These are phyloP conservation scores for Yamadazyma nakazawae DNA, from an alignment of 805 yeast genomes.

Conservation along the genomic window DNA sequence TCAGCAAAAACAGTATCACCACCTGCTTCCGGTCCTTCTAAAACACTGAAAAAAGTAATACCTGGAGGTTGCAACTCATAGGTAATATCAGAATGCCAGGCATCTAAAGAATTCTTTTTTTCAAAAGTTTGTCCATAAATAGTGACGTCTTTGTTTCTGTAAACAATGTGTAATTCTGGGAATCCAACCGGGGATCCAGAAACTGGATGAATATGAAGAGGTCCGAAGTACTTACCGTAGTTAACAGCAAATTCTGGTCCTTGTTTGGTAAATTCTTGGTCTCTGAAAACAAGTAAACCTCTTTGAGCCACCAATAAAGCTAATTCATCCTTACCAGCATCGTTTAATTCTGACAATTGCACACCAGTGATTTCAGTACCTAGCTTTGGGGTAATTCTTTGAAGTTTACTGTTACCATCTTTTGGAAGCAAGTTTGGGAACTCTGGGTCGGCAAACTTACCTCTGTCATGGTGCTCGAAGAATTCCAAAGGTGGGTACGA, in stretches of 20 bases:
- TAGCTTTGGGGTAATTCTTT: slow-evolving; percentile 58
- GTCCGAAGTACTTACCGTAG: slow-evolving; percentile 34
- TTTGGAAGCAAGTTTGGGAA: slow-evolving; percentile 48
- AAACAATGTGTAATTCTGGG: slow-evolving; percentile 30
- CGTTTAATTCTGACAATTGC: slow-evolving; percentile 52
- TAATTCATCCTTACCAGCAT: slow-evolving; percentile 60
- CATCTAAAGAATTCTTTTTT: slow-evolving; percentile 25
- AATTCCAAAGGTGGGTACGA: slow-evolving; percentile 49
- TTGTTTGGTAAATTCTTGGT: slow-evolving; percentile 54
- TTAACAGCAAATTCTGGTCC: slow-evolving; percentile 32
- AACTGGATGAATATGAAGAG: slow-evolving; percentile 46
- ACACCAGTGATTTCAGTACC: slow-evolving; percentile 65
- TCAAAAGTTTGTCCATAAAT: slow-evolving; percentile 12
- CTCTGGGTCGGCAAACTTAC: slow-evolving; percentile 52
- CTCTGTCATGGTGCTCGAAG: slow-evolving; percentile 57
- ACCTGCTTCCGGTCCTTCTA: slow-evolving; percentile 38
- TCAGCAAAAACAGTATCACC: slow-evolving; percentile 41
- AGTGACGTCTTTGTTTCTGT: slow-evolving; percentile 19
- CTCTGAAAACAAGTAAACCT: slow-evolving; percentile 63
- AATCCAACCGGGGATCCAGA: slow-evolving; percentile 33
- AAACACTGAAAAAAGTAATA: slow-evolving; percentile 32
- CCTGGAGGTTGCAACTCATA: slow-evolving; percentile 43
- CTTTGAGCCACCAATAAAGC: slow-evolving; percentile 64
- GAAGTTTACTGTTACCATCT: slow-evolving; percentile 24
- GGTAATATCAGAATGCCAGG: slow-evolving; percentile 38